Conservation (phyloP, 202 grass and related monocot species). For the Zizania palustris region DNA sequence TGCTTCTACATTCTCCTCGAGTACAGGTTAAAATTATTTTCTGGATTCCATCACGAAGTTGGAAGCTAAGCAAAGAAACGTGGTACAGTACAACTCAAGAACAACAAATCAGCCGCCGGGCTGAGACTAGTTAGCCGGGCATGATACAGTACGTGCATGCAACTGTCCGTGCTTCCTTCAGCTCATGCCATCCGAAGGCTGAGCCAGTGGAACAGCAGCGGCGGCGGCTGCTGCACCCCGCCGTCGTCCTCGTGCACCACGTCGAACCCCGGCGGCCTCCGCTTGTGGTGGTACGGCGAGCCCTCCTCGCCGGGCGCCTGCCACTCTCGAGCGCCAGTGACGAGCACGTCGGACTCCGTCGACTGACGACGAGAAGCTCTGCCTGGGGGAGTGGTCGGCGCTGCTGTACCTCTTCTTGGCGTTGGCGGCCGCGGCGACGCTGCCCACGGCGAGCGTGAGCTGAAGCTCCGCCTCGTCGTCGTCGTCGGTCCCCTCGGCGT, state of each 20-base stretch:
- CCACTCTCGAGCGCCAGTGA: constrained; percentile 45
- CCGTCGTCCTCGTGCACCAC: constrained; percentile 51
- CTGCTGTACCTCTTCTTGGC: constrained; percentile 63
- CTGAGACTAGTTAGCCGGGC: constrained; percentile 15
- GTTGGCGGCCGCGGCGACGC: not conserved
- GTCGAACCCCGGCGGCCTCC: constrained; percentile 39
- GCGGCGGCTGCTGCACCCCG: constrained; percentile 50
- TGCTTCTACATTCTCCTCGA: constrained; percentile 15
- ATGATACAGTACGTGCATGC: constrained; percentile 9
- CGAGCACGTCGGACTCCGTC: constrained; percentile 58
- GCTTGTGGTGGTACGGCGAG: constrained; percentile 32
- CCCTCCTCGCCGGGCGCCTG: constrained; percentile 6
- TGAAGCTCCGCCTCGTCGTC: constrained; percentile 56
- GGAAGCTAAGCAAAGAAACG: constrained; percentile 29
- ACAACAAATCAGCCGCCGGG: constrained; percentile 9
- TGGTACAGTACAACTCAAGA: constrained; percentile 32
- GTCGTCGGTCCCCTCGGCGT: constrained; percentile 46
- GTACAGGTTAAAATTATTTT: constrained; percentile 39
- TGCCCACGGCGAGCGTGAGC: constrained; percentile 72
- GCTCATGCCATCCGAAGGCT: constrained; percentile 72
- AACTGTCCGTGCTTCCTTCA: not conserved
- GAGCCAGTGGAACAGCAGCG: constrained; percentile 67
- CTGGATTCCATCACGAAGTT: constrained; percentile 31
- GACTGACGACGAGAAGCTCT: constrained; percentile 71
- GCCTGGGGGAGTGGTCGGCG: constrained; percentile 45